Conservation (phyloP, 2,329 filamentous ascomycete species). For the Cladosporium sp. region DNA sequence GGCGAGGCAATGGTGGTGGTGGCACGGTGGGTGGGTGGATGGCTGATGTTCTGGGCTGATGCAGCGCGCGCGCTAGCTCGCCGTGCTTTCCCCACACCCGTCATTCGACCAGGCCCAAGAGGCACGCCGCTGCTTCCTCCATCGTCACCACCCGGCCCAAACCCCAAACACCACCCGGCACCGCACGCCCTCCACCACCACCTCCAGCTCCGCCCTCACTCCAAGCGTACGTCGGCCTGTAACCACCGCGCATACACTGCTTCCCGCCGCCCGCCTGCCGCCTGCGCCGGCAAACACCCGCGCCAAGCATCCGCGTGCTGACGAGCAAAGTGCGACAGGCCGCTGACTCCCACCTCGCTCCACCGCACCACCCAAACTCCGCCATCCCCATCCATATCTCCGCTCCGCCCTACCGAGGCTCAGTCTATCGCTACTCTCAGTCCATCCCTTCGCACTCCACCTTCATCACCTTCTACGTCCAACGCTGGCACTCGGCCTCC, state of each 20-base stretch:
- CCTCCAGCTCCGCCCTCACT: no score
- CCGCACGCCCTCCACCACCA: no score
- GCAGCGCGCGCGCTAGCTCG: no score
- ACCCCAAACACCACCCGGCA: no score
- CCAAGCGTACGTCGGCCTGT: neutral
- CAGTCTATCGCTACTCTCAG: neutral
- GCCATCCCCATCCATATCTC: neutral
- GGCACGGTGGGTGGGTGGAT: no score
- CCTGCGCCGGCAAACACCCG: neutral
- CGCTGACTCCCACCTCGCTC: conserved; percentile 7
- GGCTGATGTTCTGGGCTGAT: no score
- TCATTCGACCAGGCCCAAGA: no score
- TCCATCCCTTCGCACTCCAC: neutral
- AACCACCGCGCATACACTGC: neutral
- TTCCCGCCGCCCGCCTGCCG: neutral
- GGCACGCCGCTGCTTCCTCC: no score
- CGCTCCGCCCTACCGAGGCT: neutral
- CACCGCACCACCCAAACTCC: conserved; percentile 2
- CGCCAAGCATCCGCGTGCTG: conserved; percentile 9
- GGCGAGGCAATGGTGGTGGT: no score
- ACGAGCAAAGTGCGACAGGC: conserved; percentile 10
- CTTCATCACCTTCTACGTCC: neutral
- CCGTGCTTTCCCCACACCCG: no score
- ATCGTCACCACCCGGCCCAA: no score
- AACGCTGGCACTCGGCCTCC: neutral